phyloP scores from a whole-genome alignment of 352 stramenopile genomes.

The Pythium dissotocum region DNA sequence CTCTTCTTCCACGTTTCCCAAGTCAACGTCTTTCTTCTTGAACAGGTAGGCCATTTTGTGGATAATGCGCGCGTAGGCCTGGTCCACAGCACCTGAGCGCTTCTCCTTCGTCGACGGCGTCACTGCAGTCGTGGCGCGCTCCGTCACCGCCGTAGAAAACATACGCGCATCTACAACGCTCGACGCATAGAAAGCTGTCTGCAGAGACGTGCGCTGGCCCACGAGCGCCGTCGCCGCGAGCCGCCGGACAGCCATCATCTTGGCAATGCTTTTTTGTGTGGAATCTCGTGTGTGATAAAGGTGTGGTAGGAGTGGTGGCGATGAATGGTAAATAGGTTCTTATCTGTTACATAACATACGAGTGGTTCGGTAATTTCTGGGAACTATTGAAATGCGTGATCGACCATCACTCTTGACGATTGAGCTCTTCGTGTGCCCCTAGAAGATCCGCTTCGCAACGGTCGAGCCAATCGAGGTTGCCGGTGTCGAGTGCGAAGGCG shows the following conservation, averaged over 20 bases:
- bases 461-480: slow-evolving; percentile 29
- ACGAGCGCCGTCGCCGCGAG: not conserved
- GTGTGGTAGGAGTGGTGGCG: not conserved
- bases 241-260: not conserved
- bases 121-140: not conserved
- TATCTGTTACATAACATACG: slow-evolving; percentile 9
- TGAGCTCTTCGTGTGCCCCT: not conserved
- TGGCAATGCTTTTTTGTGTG: not conserved
- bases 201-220: slow-evolving; percentile 2
- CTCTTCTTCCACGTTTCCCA: slow-evolving; percentile 5
- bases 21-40: not conserved
- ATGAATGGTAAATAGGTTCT: slow-evolving; percentile 18
- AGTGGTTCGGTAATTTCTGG: slow-evolving; percentile 14
- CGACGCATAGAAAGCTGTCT: not conserved
- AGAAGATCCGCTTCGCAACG: slow-evolving; percentile 24
- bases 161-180: not conserved
- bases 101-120: not conserved
- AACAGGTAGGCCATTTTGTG: not conserved
- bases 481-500: slow-evolving; percentile 29
- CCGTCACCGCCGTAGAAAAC: not conserved
- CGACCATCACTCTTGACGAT: slow-evolving; percentile 13
- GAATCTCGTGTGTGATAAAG: not conserved
- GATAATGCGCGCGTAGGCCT: slow-evolving; percentile 6
- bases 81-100: not conserved
- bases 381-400: not conserved